These are phyloP conservation scores for Anethum foeniculum DNA, from an alignment of 140 eudicot genomes.

Conservation along the genomic window DNA sequence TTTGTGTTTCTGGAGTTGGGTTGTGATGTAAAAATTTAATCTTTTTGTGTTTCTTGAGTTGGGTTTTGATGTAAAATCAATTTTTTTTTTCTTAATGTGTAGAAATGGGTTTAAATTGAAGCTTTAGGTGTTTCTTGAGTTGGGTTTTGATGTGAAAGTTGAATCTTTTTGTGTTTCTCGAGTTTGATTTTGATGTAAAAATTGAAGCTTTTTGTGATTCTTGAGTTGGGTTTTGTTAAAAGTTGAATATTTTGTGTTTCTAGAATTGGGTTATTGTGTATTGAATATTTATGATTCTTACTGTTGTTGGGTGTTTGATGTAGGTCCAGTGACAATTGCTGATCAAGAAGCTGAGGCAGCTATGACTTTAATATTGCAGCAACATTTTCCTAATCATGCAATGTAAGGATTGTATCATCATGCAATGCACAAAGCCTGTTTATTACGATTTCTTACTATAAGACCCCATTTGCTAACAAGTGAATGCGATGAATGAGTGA, in stretches of 20 bases:
- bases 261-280: background rate
- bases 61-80: background rate
- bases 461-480: background rate
- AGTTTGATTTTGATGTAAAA: background rate
- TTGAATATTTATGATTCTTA: background rate
- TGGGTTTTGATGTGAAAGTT: background rate
- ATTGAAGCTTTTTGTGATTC: background rate
- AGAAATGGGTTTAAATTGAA: background rate
- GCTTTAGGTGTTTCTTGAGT: background rate
- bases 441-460: background rate
- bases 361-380: slow-evolving; percentile 49
- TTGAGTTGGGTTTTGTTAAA: background rate
- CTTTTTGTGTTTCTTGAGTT: background rate
- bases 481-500: background rate
- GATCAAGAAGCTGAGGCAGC: slow-evolving; percentile 87
- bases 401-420: slow-evolving; percentile 42
- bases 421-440: background rate
- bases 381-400: slow-evolving; percentile 75
- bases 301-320: slow-evolving; percentile 10
- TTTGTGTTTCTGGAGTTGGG: background rate
- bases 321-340: slow-evolving; percentile 96
- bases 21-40: background rate
- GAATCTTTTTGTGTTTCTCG: background rate
- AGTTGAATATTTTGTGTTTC: background rate
- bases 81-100: no score